Percentiles rank a stretch among this genome's conserved stretches.
These are phyloP conservation scores for Jatropha podagrica DNA, from an alignment of 441 rosid genomes.

Conservation along the genomic window DNA sequence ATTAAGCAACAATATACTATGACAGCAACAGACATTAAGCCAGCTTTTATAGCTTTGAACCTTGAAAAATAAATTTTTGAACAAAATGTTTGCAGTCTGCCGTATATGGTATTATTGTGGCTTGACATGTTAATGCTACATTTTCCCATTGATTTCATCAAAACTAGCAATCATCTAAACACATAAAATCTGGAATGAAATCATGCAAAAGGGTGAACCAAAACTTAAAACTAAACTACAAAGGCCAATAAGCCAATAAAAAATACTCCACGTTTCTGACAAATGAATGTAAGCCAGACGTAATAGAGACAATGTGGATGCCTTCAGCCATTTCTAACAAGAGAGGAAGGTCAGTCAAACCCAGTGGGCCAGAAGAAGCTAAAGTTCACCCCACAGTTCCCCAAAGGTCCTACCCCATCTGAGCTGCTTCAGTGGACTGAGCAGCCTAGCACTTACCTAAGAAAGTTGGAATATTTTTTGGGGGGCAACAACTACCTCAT, in stretches of 20 bases:
- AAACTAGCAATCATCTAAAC: not conserved
- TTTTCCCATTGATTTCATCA: not conserved
- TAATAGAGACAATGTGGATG: not conserved
- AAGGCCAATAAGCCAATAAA: not conserved
- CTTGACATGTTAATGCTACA: not conserved
- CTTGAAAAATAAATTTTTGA: not conserved
- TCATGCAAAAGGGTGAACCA: too few relatives aligned
- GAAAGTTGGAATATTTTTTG: not conserved
- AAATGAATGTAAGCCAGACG: not conserved
- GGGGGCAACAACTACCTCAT: not conserved
- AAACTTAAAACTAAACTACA: too few relatives aligned
- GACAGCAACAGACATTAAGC: not conserved
- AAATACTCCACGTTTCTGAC: not conserved
- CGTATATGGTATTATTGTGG: not conserved
- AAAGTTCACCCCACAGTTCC: not conserved
- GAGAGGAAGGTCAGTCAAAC: not conserved
- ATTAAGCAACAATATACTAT: too few relatives aligned
- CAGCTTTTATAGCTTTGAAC: not conserved
- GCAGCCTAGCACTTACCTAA: not conserved
- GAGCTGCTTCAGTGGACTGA: not conserved
- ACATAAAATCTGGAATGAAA: too few relatives aligned
- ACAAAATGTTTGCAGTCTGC: not conserved
- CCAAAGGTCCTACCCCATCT: not conserved
- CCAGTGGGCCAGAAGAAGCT: not conserved
- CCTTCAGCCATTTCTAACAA: not conserved